Conservation (phyloP, 345 rosid genomes). For the Theobroma cacao region DNA sequence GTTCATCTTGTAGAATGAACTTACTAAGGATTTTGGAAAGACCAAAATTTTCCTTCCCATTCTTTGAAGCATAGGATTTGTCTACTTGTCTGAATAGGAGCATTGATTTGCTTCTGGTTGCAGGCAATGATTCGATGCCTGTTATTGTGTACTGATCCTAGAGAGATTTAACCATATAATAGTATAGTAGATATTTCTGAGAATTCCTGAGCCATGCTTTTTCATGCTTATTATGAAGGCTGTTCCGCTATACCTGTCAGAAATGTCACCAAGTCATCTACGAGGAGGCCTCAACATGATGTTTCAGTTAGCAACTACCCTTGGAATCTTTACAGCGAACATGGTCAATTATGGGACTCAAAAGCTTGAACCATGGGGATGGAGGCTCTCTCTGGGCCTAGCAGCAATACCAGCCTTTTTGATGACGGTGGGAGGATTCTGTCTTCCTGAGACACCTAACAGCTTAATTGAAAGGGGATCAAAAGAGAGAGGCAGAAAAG, state of each 20-base stretch:
- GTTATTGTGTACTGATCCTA: background rate
- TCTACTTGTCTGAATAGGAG: background rate
- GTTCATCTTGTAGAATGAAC: background rate
- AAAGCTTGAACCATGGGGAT: constrained; percentile 81
- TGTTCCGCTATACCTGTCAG: constrained; percentile 83
- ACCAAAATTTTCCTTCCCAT: too few species aligned
- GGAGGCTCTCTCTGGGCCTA: constrained; percentile 94
- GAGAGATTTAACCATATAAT: background rate
- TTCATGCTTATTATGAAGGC: constrained; percentile 38
- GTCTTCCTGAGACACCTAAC: constrained; percentile 88
- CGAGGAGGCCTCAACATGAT: constrained; percentile 89
- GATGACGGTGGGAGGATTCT: constrained; percentile 77
- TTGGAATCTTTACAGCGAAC: constrained; percentile 84
- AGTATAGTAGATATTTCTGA: background rate
- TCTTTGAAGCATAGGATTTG: background rate
- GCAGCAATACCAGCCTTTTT: constrained; percentile 80
- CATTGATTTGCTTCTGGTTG: background rate
- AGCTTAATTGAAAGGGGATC: constrained; percentile 73
- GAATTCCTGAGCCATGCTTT: background rate
- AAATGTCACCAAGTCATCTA: constrained; percentile 93
- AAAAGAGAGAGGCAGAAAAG: constrained; percentile 53
- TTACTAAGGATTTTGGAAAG: background rate
- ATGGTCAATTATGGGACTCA: constrained; percentile 91
- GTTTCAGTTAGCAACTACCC: constrained; percentile 93
- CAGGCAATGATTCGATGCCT: background rate